These are phyloP conservation scores for Trypanosoma boissoni DNA, from an alignment of 208 protist genomes.

Conservation along the genomic window DNA sequence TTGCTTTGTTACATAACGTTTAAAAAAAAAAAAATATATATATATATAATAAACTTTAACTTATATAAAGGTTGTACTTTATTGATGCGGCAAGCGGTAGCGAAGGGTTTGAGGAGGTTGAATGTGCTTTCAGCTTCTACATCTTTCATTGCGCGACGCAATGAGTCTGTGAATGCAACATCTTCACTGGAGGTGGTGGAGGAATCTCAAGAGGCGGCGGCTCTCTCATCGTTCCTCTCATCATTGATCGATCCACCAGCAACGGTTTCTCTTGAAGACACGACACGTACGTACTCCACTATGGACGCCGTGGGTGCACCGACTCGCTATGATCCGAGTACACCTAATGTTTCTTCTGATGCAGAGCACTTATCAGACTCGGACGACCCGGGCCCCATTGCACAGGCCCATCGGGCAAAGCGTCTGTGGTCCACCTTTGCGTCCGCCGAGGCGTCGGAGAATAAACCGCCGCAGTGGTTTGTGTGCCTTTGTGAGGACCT, in stretches of 20 bases:
- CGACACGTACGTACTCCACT: constrained; percentile 69
- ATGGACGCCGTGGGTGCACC: constrained; percentile 79
- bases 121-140: too few species aligned
- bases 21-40: background rate
- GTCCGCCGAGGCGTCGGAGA: constrained; percentile 19
- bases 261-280: constrained; percentile 64
- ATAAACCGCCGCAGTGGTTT: constrained; percentile 70
- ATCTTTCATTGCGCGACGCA: too few species aligned
- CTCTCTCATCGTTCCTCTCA: constrained; percentile 43
- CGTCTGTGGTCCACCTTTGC: constrained; percentile 53
- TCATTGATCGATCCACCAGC: constrained; percentile 58
- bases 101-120: too few species aligned
- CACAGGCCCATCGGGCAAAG: constrained; percentile 33
- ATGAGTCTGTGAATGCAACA: background rate
- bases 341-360: constrained; percentile 37
- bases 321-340: constrained; percentile 52
- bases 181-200: background rate
- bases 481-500: constrained; percentile 74
- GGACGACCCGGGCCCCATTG: constrained; percentile 22
- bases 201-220: background rate
- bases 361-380: background rate
- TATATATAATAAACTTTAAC: background rate
- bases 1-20: background rate
- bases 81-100: too few species aligned
- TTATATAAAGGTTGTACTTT: too few species aligned